phyloP scores from a whole-genome alignment of 23 red algal species.

The Pyropia haitanensis region DNA sequence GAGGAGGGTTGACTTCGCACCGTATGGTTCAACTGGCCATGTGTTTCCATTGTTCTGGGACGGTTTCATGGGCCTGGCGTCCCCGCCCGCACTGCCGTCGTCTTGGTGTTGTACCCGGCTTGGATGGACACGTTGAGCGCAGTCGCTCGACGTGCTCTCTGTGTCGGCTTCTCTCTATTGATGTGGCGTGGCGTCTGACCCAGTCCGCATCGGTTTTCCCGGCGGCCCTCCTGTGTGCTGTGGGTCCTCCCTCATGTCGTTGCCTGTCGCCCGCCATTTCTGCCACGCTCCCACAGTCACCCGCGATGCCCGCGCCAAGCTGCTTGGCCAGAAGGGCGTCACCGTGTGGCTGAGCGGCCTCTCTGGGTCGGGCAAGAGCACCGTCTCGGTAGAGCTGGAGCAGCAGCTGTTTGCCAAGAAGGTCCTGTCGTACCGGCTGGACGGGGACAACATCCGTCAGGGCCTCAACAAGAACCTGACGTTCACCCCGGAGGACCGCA shows the following conservation, averaged over 20 bases:
- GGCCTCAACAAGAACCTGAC: constrained; percentile 94
- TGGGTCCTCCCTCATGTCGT: too few species aligned
- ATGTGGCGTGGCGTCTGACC: not conserved
- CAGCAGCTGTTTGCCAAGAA: constrained; percentile 73
- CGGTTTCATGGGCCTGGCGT: too few species aligned
- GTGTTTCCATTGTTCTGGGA: too few species aligned
- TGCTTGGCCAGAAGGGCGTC: constrained; percentile 74
- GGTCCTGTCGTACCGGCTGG: constrained; percentile 77
- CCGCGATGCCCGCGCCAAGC: constrained; percentile 40
- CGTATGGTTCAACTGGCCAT: too few species aligned
- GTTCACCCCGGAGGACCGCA: constrained; percentile 78
- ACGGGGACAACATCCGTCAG: constrained; percentile 92
- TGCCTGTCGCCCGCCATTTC: not conserved
- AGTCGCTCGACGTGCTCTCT: not conserved
- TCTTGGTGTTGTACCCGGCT: too few species aligned
- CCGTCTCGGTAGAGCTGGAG: constrained; percentile 78
- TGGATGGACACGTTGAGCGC: not conserved
- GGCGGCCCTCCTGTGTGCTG: too few species aligned
- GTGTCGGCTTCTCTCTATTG: not conserved
- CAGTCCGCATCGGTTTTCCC: not conserved
- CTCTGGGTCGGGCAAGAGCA: constrained; percentile 92
- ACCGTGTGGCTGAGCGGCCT: constrained; percentile 98
- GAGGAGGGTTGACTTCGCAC: too few species aligned
- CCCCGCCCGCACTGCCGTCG: too few species aligned
- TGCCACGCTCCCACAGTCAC: constrained; percentile 6